Base-by-base conservation (phyloP, 768 basidiomycete genomes). In the Mycena vitilis region DNA sequence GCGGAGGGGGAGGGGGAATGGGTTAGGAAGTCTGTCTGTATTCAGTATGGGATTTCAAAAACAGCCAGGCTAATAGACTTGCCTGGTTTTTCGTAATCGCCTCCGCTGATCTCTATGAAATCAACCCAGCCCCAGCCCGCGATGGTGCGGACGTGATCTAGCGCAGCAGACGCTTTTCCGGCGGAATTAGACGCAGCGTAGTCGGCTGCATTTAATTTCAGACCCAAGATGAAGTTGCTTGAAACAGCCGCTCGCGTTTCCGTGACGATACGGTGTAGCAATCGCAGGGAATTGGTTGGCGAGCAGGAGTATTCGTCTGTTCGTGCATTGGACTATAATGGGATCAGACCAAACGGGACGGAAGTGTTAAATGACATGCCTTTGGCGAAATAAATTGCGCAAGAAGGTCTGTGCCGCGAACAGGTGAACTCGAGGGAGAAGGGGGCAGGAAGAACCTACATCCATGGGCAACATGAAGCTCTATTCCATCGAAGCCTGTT, bases 21-120 rank as follows among this genome's bases (percentile, higher is more conserved):
- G 0, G 66, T 63, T 78, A 88, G 77, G 60, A 89, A 89, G 23
- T 84, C 88, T 89, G 58, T 8, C n/a, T 1, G 34, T 48, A 16
- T 56, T 56, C 7, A 45, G 66, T 65, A n/a, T n/a, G n/a, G n/a
- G n/a, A n/a, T n/a, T n/a, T n/a, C n/a, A n/a, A n/a, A n/a, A n/a
- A n/a, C n/a, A n/a, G n/a, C n/a, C n/a, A n/a, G n/a, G n/a, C n/a
- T n/a, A n/a, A n/a, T n/a, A 16, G 20, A 73, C 83, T 20, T 72
- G 91, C 94, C 87, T 72, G 92, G 91, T 20, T 84, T 87, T 74
- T 95, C 93, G 71, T 96, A 97, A 75, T 91, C 90, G 0, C 95
- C 95, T 2, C 95, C 95, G 63, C 91, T 94, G 66, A 97, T 87
- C 78, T 97, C 95, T 58, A 97, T 88, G 74, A 95, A 92, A 76